Base-by-base conservation (phyloP, 164 flowering plant species). In the Taxillus chinensis region DNA sequence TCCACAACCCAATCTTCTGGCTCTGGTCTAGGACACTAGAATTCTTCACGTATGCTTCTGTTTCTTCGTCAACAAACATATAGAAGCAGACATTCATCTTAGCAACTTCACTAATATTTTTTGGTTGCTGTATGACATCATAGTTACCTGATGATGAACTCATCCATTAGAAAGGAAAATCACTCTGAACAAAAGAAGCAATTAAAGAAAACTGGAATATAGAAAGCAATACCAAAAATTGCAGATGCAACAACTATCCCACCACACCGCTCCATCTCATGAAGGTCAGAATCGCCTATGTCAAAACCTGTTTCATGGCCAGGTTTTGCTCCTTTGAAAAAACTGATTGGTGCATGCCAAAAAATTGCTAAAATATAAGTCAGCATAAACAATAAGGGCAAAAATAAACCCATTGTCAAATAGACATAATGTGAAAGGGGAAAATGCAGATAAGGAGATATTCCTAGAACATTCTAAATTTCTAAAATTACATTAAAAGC, bases 201-300 rank as follows among this genome's bases (percentile, higher is more conserved):
- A 62, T 14, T 5, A 8, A 38, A 2, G 53, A 5, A 13, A 38
- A 43, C 6, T 2, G 41, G 40, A 62, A n/a, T 4, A 57, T 7
- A 51, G 40, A 15, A 63, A 71, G 56, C 41, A 16, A 39, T 83
- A 86, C 91, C 89, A 73, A 86, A 86, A 63, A 86, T 77, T 45
- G 86, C 99, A 43, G 98, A 91, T 58, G 96, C 97, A 76, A 95
- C 98, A 69, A 95, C 92, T 38, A 91, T 73, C 11, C 92, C 98
- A 59, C 41, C 70, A 66, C 96, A 95, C 63, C 77, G 81, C 70
- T 87, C 96, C 98, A 91, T 89, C 53, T 86, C 96, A 64, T 60
- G 67, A 69, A 95, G 87, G 75, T 91, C 98, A 48, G 74, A 62
- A 12, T 86, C 92, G 66, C 84, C 83, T 13, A 95, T 83, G 72